phyloP scores from a whole-genome alignment of 2,329 filamentous ascomycete genomes.

The Niveomyces coronatus region DNA sequence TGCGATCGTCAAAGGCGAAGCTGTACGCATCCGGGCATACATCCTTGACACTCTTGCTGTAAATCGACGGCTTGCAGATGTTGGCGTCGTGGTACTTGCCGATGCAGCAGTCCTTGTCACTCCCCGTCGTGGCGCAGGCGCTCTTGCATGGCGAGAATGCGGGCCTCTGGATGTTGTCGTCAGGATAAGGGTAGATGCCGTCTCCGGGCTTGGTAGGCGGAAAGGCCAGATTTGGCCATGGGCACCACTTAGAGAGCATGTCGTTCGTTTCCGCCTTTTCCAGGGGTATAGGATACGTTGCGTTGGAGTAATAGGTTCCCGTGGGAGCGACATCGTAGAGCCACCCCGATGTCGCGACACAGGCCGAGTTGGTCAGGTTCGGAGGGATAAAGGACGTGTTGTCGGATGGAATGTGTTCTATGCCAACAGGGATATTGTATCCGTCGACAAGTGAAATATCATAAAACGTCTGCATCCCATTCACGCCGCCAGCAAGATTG shows the following conservation, averaged over 20 bases:
- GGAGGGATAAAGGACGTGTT: conserved; percentile 59
- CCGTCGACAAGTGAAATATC: conserved; percentile 80
- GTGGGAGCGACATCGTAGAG: conserved; percentile 44
- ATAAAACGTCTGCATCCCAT: conserved; percentile 60
- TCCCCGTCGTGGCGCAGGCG: conserved; percentile 60
- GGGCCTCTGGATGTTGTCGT: conserved; percentile 60
- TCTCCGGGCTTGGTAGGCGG: conserved; percentile 60
- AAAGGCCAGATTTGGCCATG: conserved; percentile 63
- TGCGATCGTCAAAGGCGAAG: conserved; percentile 54
- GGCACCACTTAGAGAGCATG: conserved; percentile 61
- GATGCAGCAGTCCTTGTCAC: conserved; percentile 63
- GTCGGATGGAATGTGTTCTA: conserved; percentile 48
- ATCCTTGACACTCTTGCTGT: conserved; percentile 58
- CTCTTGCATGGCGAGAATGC: conserved; percentile 69
- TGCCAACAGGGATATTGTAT: conserved; percentile 67
- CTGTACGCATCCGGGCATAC: conserved; percentile 81
- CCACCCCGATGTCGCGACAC: conserved; percentile 59
- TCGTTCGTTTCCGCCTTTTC: conserved; percentile 48
- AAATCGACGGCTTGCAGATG: conserved; percentile 55
- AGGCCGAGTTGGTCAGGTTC: conserved; percentile 66
- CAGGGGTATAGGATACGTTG: conserved; percentile 56
- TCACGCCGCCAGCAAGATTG: conserved; percentile 56
- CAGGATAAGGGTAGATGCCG: conserved; percentile 71
- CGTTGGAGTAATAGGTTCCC: conserved; percentile 51
- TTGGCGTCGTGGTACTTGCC: conserved; percentile 54